Percentiles rank a stretch among this genome's conserved stretches.
phyloP scores from a whole-genome alignment of 441 rosid genomes.

The Croton setiger region DNA sequence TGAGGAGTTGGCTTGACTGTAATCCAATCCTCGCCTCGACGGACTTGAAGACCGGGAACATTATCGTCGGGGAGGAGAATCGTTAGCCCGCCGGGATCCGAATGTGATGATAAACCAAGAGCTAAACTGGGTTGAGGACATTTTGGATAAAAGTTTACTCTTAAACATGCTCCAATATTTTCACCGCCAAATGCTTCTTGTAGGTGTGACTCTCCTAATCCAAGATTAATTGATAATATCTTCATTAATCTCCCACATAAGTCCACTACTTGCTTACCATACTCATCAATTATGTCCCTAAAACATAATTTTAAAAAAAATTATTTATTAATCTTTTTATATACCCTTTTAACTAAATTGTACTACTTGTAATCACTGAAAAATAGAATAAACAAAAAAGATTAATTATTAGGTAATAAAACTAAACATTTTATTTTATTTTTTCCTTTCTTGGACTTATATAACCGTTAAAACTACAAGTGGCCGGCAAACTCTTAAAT shows the following conservation, averaged over 20 bases:
- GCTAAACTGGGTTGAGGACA: slow-evolving; percentile 87
- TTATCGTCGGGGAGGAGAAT: slow-evolving; percentile 65
- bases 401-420: slow-evolving; percentile 1
- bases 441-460: not conserved
- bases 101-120: slow-evolving; percentile 78
- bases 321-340: not conserved
- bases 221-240: slow-evolving; percentile 60
- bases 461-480: not conserved
- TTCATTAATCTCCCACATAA: slow-evolving; percentile 63
- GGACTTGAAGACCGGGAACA: slow-evolving; percentile 74
- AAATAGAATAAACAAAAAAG: not conserved
- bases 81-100: slow-evolving; percentile 91
- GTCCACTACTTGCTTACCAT: slow-evolving; percentile 55
- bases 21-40: slow-evolving; percentile 49
- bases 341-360: not conserved
- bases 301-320: slow-evolving; percentile 3
- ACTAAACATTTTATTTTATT: not conserved
- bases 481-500: slow-evolving; percentile 11
- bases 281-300: slow-evolving; percentile 75
- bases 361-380: not conserved
- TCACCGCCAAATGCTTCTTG: slow-evolving; percentile 75
- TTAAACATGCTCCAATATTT: slow-evolving; percentile 59
- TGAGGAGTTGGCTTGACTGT: slow-evolving; percentile 67
- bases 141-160: slow-evolving; percentile 73
- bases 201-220: slow-evolving; percentile 46